Conservation (phyloP, 179 eudicot species). For the Amaranthus tricolor region DNA sequence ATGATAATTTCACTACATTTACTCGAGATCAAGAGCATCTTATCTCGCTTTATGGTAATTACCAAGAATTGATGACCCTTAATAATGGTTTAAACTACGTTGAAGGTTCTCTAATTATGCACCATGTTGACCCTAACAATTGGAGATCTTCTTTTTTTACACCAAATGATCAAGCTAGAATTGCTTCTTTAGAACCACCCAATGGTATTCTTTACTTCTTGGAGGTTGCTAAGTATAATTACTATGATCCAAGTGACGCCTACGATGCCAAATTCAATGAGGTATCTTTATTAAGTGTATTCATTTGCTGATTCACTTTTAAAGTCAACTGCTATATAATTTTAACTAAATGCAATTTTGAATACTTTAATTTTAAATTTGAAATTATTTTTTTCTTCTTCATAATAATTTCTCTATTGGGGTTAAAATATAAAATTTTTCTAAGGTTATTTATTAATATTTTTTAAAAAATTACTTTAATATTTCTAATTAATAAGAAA, state of each 20-base stretch:
- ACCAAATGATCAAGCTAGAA: slow-evolving; percentile 39
- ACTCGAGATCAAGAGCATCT: slow-evolving; percentile 82
- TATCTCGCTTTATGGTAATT: slow-evolving; percentile 45
- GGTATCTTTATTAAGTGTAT: slow-evolving; percentile 30
- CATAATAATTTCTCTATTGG: too few relatives aligned
- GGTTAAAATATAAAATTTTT: too few relatives aligned
- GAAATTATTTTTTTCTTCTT: too few relatives aligned
- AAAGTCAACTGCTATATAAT: too few relatives aligned
- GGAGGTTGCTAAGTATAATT: slow-evolving; percentile 69
- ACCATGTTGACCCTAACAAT: slow-evolving; percentile 52
- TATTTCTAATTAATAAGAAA: too few relatives aligned
- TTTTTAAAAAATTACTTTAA: too few relatives aligned
- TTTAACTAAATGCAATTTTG: too few relatives aligned
- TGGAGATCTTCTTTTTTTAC: slow-evolving; percentile 92
- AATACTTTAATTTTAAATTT: too few relatives aligned
- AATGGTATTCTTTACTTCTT: slow-evolving; percentile 65
- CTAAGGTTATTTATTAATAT: too few relatives aligned
- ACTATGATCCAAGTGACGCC: slow-evolving; percentile 32
- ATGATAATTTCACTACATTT: slow-evolving; percentile 56
- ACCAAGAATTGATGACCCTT: slow-evolving; percentile 14
- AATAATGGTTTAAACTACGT: slow-evolving; percentile 49
- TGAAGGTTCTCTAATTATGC: slow-evolving; percentile 67
- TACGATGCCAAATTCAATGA: slow-evolving; percentile 28
- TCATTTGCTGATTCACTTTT: too few relatives aligned
- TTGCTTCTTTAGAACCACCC: slow-evolving; percentile 41